Evolutionary conservation across 1,284 basidiomycete species (phyloP).

Genomic region (Sanghuangporus sanghuang): DNA sequence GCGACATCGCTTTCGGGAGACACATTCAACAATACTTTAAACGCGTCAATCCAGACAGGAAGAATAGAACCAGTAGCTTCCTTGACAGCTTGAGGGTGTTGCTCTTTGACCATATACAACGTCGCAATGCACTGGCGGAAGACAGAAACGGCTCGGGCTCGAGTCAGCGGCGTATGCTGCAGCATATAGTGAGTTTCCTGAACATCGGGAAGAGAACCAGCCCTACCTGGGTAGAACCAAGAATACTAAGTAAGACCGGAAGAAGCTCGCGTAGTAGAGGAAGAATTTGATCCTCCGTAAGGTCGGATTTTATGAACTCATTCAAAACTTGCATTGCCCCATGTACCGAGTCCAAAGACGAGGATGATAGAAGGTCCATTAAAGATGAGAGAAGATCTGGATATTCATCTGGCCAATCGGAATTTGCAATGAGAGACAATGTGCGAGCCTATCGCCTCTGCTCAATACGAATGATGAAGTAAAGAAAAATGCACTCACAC

Average conservation of each 20-base stretch:
- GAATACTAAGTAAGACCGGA: conserved; percentile 79
- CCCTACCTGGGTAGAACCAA: conserved; percentile 69
- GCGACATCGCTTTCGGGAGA: conserved; percentile 60
- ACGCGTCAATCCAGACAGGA: conserved; percentile 86
- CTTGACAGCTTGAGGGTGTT: conserved; percentile 82
- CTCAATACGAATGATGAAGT: conserved; percentile 3
- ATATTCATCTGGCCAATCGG: conserved; percentile 94
- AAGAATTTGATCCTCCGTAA: conserved; percentile 89
- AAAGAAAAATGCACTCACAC: conserved; percentile 44
- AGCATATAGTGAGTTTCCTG: conserved; percentile 26
- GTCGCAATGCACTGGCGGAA: conserved; percentile 89
- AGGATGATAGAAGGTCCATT: conserved; percentile 69
- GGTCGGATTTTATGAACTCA: conserved; percentile 86
- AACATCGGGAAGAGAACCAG: background rate
- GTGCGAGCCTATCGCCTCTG: conserved; percentile 61
- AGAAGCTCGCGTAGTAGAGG: conserved; percentile 82
- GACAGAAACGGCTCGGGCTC: conserved; percentile 81
- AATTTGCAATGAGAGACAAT: conserved; percentile 79
- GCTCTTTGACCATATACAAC: conserved; percentile 91
- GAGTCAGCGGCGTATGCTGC: conserved; percentile 73
- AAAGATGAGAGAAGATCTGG: conserved; percentile 73
- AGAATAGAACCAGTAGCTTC: conserved; percentile 78
- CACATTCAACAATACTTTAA: conserved; percentile 69
- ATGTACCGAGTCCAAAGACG: conserved; percentile 72
- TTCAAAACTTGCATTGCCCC: conserved; percentile 93